These are phyloP conservation scores for Bauhinia variegata DNA, from an alignment of 306 rosid genomes.

Conservation along the genomic window DNA sequence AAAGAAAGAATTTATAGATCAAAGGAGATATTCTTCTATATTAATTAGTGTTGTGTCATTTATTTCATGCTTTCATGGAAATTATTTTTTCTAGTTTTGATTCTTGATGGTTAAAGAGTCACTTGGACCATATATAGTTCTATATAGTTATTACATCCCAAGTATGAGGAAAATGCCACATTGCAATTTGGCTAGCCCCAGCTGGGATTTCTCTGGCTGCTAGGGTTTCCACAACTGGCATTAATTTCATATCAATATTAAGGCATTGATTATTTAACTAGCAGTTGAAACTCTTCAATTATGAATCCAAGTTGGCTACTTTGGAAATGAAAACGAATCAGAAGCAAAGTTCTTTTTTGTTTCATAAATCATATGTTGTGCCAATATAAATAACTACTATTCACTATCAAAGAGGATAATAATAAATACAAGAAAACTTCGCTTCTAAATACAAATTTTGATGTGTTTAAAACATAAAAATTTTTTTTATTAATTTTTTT, in stretches of 20 bases:
- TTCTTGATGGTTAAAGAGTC: slow-evolving; percentile 9
- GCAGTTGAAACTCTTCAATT: slow-evolving; percentile 5
- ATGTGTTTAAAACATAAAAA: too few species aligned
- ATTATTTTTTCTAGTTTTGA: slow-evolving; percentile 27
- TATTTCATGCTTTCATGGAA: too few species aligned
- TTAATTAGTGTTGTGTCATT: not conserved
- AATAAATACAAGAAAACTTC: not conserved
- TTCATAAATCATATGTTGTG: slow-evolving; percentile 3
- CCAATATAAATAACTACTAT: not conserved
- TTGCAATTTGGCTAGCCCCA: too few species aligned
- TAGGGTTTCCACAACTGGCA: slow-evolving; percentile 32
- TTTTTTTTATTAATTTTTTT: too few species aligned
- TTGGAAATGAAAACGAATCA: not conserved
- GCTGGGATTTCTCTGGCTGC: slow-evolving; percentile 15
- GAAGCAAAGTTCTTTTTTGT: slow-evolving; percentile 9
- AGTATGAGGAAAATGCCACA: slow-evolving; percentile 29
- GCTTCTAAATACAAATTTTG: too few species aligned
- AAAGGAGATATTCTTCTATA: slow-evolving; percentile 26
- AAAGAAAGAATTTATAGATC: slow-evolving; percentile 18
- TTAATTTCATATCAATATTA: slow-evolving; percentile 5
- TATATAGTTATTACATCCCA: slow-evolving; percentile 2
- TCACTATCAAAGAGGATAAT: not conserved
- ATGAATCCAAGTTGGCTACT: slow-evolving; percentile 17
- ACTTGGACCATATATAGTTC: slow-evolving; percentile 10
- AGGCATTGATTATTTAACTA: slow-evolving; percentile 2